Conservation (phyloP, 1,284 basidiomycete genomes). For the Trametes pubescens region DNA sequence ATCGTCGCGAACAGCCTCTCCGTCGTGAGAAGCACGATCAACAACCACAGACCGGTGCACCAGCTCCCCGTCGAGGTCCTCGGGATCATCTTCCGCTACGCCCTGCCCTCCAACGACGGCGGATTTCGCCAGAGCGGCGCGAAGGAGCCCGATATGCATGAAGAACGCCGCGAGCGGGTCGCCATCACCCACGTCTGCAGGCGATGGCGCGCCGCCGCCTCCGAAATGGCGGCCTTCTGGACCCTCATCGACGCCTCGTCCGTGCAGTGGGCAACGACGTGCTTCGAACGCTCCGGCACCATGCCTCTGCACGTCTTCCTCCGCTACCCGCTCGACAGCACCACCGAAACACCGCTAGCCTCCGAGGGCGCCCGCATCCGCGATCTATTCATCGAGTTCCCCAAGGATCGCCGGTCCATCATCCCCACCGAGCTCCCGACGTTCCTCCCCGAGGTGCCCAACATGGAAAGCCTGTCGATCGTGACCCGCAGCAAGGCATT, state of each 20-base stretch:
- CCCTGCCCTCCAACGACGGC: conserved; percentile 8
- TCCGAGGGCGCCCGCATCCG: conserved; percentile 18
- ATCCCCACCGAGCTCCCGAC: conserved; percentile 10
- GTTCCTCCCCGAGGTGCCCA: conserved; percentile 15
- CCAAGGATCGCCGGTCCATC: neutral
- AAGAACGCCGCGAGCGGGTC: conserved; percentile 8
- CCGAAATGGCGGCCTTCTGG: conserved; percentile 28
- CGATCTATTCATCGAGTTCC: conserved; percentile 20
- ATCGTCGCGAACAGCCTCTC: conserved; percentile 21
- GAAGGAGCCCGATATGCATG: conserved; percentile 5
- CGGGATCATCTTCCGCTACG: conserved; percentile 21
- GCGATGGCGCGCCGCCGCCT: conserved; percentile 28
- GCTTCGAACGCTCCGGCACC: conserved; percentile 18
- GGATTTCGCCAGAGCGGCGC: conserved; percentile 17
- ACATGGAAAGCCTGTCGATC: conserved; percentile 24
- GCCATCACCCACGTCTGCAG: conserved; percentile 26
- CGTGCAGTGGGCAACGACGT: conserved; percentile 4
- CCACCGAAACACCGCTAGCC: conserved; percentile 4
- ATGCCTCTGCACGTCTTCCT: conserved; percentile 24
- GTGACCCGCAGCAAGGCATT: conserved; percentile 21
- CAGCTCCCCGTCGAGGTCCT: conserved; percentile 28
- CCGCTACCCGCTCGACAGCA: conserved; percentile 10
- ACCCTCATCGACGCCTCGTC: conserved; percentile 18
- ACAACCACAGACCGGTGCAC: conserved; percentile 22
- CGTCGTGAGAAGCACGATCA: conserved; percentile 21